Percentiles rank a stretch among this genome's conserved stretches.
Conservation (phyloP, 305 asterid genomes). For the Solanum hybrid region DNA sequence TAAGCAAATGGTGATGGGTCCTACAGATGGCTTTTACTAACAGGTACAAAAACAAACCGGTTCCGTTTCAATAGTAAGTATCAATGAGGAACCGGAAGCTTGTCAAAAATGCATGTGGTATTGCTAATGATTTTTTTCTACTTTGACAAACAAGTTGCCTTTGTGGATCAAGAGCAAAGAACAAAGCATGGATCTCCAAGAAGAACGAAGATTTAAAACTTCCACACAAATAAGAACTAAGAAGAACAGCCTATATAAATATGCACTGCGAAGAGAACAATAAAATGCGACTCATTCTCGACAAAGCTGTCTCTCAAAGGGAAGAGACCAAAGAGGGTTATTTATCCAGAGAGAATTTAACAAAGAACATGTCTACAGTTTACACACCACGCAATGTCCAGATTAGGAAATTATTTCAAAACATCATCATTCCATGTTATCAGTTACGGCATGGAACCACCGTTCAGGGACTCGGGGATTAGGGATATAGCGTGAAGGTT, state of each 20-base stretch:
- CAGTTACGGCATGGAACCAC: background rate
- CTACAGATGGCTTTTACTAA: background rate
- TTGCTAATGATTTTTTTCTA: background rate
- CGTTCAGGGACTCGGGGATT: background rate
- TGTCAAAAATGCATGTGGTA: background rate
- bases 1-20: background rate
- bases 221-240: background rate
- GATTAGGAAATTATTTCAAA: background rate
- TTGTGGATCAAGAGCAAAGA: conserved; percentile 1
- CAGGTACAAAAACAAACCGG: background rate
- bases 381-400: background rate
- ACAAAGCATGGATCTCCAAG: background rate
- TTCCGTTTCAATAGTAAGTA: background rate
- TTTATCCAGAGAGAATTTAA: background rate
- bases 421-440: background rate
- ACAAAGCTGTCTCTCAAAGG: background rate
- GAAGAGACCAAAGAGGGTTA: background rate
- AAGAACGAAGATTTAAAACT: background rate
- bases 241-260: background rate
- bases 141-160: background rate
- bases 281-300: background rate
- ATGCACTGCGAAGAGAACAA: background rate
- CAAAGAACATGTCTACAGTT: background rate
- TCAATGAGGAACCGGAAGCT: background rate
- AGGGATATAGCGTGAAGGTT: background rate